Base-by-base conservation (phyloP, 2,329 filamentous ascomycete species). In the Aspergillus clavatus region DNA sequence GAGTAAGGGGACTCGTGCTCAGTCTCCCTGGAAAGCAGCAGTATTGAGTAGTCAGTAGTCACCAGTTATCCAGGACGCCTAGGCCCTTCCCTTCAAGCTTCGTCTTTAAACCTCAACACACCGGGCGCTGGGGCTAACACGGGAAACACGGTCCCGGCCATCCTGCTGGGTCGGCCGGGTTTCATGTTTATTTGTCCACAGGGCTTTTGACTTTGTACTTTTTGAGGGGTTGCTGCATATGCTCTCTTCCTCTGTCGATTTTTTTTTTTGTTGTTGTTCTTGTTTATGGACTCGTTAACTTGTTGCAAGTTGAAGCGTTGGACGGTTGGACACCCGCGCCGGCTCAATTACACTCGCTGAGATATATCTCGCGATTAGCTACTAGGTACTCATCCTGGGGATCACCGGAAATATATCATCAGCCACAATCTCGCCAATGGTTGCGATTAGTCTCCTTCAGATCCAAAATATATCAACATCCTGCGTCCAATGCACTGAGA, bases 81-180 rank as follows among this genome's bases (percentile, higher is more conserved):
- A n/a, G n/a, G n/a, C n/a, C n/a, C n/a, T 24, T 31, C 40, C 48
- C 43, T 49, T 45, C 38, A 42, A 35, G 23, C 45, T 21, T 31
- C 21, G 38, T 16, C 36, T 37, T 45, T 48, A 48, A 46, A 47
- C 46, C 38, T 43, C 44, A 42, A 52, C 37, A 48, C 46, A 47
- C 43, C 41, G 44, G n/a, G 53, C 45, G 48, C 26, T 27, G 23
- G 33, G 52, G 47, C 57, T 56, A 61, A 56, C 40, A 55, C 54
- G 54, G 53, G 56, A 60, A 55, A 59, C 55, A 60, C 53, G 52
- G 54, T 49, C 57, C 52, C 50, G 54, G 59, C 60, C 60, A 52
- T 40, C 38, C 51, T 59, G 50, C 46, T 57, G 59, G 56, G 55
- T 57, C 50, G 43, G n/a, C 24, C 42, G 46, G 43, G 55, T 62